Conservation (phyloP, 306 rosid genomes). For the Rubus idaeus region DNA sequence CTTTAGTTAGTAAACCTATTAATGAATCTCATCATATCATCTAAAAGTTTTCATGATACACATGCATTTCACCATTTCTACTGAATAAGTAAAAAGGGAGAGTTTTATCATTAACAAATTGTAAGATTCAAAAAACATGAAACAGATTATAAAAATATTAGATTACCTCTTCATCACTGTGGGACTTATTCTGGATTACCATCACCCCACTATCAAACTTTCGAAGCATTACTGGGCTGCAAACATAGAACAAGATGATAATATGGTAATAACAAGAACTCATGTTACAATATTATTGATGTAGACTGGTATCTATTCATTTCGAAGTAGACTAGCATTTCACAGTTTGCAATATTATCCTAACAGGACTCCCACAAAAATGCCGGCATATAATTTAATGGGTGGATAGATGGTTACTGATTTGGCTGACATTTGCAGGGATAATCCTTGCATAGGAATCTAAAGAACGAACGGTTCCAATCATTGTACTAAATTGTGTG, state of each 20-base stretch:
- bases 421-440: not conserved
- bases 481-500: not conserved
- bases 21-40: not conserved
- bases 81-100: not conserved
- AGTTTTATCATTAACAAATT: not conserved
- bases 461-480: not conserved
- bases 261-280: not conserved
- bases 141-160: not conserved
- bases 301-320: not conserved
- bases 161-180: conserved; percentile 87
- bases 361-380: not conserved
- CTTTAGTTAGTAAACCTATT: not conserved
- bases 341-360: not conserved
- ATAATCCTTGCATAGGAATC: not conserved
- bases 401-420: not conserved
- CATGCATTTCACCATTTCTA: not conserved
- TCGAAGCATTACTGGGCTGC: conserved; percentile 81
- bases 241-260: conserved; percentile 6
- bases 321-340: not conserved
- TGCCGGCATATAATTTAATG: not conserved
- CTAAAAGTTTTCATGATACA: not conserved
- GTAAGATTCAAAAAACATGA: not conserved
- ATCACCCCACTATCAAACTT: conserved; percentile 98
- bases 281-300: not conserved
- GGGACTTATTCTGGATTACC: conserved; percentile 93